These are phyloP conservation scores for Gypsophila paniculata DNA, from an alignment of 179 eudicot species.

Conservation along the genomic window DNA sequence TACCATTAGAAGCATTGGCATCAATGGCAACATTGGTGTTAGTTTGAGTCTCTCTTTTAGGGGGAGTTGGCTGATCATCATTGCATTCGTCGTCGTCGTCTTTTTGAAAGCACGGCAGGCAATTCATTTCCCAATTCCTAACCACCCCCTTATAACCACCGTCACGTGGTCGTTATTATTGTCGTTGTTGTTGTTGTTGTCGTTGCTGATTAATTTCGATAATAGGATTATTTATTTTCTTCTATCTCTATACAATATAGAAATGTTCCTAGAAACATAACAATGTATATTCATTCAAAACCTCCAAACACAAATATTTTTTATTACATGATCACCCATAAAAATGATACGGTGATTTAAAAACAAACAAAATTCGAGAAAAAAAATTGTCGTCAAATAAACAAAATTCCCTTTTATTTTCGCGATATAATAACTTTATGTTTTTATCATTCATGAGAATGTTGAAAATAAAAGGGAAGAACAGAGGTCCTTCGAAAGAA, in stretches of 20 bases:
- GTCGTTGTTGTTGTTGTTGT: background rate
- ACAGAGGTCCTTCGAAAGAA: slow-evolving; percentile 21
- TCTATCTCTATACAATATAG: slow-evolving; percentile 7
- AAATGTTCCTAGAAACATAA: slow-evolving; percentile 11
- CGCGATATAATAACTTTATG: too few species aligned
- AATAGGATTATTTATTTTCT: background rate
- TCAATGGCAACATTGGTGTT: slow-evolving; percentile 14
- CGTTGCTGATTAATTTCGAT: background rate
- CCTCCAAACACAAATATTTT: background rate
- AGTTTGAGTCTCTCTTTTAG: slow-evolving; percentile 15
- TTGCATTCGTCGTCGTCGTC: slow-evolving; percentile 35
- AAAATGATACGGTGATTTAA: background rate
- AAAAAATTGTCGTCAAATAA: background rate
- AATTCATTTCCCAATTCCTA: slow-evolving; percentile 35
- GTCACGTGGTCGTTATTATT: background rate
- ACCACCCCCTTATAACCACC: slow-evolving; percentile 25
- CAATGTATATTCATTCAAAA: background rate
- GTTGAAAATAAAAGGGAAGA: background rate
- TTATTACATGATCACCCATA: background rate
- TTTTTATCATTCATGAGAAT: too few species aligned
- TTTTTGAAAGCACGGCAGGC: slow-evolving; percentile 42
- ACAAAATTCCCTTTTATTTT: background rate
- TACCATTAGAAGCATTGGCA: slow-evolving; percentile 26
- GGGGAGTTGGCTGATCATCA: slow-evolving; percentile 22
- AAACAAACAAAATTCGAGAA: too few species aligned